Conservation (phyloP, 768 basidiomycete genomes). For the Boletus insuetus region DNA sequence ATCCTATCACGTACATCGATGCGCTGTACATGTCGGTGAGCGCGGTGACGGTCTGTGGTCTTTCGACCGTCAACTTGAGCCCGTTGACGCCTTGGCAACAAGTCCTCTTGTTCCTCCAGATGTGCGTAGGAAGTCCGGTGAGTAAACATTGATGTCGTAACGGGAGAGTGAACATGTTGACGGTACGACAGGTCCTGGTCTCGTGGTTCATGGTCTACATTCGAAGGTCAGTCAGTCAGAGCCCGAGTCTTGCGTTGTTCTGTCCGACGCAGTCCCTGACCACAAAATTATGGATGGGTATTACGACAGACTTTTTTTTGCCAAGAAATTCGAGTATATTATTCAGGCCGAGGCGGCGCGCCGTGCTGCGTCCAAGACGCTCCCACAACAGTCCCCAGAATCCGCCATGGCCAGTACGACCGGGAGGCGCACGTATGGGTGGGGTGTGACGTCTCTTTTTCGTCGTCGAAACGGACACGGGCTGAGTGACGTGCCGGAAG, state of each 20-base stretch:
- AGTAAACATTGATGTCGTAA: conserved; percentile 25
- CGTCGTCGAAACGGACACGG: conserved; percentile 24
- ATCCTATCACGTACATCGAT: conserved; percentile 72
- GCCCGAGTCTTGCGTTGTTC: background rate
- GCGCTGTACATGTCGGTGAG: conserved; percentile 75
- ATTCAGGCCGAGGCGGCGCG: conserved; percentile 43
- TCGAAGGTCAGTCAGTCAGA: conserved; percentile 47
- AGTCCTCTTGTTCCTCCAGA: conserved; percentile 67
- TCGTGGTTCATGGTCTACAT: conserved; percentile 84
- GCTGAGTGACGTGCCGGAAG: conserved; percentile 27
- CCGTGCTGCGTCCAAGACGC: conserved; percentile 20
- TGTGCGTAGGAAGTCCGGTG: conserved; percentile 75
- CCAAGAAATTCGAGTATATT: conserved; percentile 61
- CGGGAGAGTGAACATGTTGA: background rate
- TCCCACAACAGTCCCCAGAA: conserved; percentile 17
- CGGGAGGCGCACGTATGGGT: conserved; percentile 20
- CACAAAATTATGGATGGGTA: background rate
- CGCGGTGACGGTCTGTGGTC: conserved; percentile 77
- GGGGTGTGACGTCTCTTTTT: conserved; percentile 33
- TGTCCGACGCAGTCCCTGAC: too few relatives aligned
- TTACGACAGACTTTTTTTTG: conserved; percentile 61
- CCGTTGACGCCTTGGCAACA: conserved; percentile 69
- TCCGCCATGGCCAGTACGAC: conserved; percentile 15
- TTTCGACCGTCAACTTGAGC: conserved; percentile 68
- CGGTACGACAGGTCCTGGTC: conserved; percentile 56